Evolutionary conservation across 2,329 filamentous ascomycete species (phyloP).

Genomic region (Colletotrichum tanaceti): DNA sequence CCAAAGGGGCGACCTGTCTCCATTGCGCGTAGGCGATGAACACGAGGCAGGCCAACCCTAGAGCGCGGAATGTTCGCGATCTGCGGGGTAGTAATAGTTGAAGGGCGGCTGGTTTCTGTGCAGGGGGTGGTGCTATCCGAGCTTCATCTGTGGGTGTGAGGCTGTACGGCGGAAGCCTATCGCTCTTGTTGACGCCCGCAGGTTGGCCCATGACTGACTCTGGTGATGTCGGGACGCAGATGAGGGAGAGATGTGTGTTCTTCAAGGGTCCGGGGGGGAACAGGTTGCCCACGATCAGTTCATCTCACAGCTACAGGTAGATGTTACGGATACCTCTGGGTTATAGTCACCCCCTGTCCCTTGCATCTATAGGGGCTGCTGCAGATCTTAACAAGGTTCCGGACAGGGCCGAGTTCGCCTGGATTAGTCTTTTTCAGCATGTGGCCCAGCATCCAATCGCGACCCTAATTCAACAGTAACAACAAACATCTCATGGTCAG

Average conservation of each 20-base stretch:
- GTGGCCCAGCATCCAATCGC: too few species aligned
- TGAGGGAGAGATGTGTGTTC: neutral
- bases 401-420: neutral
- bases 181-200: conserved; percentile 53
- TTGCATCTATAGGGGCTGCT: neutral
- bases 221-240: neutral
- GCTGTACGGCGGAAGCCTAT: conserved; percentile 58
- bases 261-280: neutral
- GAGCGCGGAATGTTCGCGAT: conserved; percentile 39
- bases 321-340: neutral
- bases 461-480: too few species aligned
- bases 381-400: conserved; percentile 3
- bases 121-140: neutral
- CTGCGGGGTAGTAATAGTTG: conserved; percentile 35
- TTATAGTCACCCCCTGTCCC: neutral
- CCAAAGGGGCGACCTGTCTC: conserved; percentile 51
- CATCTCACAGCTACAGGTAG: too few species aligned
- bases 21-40: conserved; percentile 64
- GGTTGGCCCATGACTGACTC: neutral
- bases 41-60: conserved; percentile 58
- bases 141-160: conserved; percentile 44
- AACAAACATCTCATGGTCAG: too few species aligned
- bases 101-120: conserved; percentile 1
- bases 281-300: neutral
- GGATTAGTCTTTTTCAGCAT: neutral